Conservation (phyloP, 2,329 filamentous ascomycete genomes). For the Celoporthe dispersa region DNA sequence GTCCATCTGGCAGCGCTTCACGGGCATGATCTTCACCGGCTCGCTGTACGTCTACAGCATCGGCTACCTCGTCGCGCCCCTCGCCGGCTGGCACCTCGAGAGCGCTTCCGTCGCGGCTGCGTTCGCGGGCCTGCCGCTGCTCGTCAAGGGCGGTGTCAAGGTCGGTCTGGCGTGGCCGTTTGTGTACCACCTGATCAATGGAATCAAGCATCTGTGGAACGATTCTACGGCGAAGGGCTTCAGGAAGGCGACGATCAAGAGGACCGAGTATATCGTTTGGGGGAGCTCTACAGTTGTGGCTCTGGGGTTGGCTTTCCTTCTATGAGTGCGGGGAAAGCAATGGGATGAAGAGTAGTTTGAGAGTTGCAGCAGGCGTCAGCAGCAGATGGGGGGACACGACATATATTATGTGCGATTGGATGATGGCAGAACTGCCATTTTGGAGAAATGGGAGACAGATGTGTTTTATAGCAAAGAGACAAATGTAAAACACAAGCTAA, state of each 20-base stretch:
- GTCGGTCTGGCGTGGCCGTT: conserved; percentile 63
- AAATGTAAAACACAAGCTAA: background rate
- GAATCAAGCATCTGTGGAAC: conserved; percentile 58
- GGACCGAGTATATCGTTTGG: conserved; percentile 54
- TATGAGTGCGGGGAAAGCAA: conserved; percentile 40
- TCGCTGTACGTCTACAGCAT: conserved; percentile 79
- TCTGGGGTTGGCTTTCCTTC: conserved; percentile 53
- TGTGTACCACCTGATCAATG: conserved; percentile 60
- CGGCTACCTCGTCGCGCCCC: conserved; percentile 79
- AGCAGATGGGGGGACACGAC: background rate
- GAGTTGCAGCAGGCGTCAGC: background rate
- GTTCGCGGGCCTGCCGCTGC: conserved; percentile 62
- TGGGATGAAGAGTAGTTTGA: background rate
- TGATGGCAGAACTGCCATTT: background rate
- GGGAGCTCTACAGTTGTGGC: conserved; percentile 47
- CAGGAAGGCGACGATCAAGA: conserved; percentile 50
- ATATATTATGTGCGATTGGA: background rate
- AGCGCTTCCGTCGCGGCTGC: conserved; percentile 63
- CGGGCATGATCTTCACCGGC: conserved; percentile 74
- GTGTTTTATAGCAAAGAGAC: background rate
- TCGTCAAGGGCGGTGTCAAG: conserved; percentile 62
- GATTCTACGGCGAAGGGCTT: conserved; percentile 56
- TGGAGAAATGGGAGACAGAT: background rate
- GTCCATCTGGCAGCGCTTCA: conserved; percentile 78
- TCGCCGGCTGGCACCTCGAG: conserved; percentile 69